Conservation (phyloP, 202 grass and related monocot species). For the Saccharum hybrid region DNA sequence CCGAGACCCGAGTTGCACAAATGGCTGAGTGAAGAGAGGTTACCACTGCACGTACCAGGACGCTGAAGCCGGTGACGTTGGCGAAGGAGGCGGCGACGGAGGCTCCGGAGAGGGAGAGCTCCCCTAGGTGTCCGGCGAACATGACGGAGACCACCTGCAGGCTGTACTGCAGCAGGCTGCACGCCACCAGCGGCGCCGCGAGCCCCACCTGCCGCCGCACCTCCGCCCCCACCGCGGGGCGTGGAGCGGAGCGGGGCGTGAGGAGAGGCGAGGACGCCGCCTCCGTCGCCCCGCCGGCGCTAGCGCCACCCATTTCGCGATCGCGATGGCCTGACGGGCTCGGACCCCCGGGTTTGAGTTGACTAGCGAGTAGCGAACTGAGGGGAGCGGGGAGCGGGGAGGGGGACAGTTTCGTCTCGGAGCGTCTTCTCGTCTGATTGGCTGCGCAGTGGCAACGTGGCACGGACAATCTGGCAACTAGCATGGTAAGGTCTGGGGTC, state of each 20-base stretch:
- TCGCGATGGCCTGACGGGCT: background rate
- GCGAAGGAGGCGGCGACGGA: slow-evolving; percentile 83
- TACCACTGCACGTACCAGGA: slow-evolving; percentile 59
- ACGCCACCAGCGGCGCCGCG: slow-evolving; percentile 63
- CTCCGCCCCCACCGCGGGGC: slow-evolving; percentile 37
- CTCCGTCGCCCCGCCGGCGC: background rate
- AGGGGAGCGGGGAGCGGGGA: too few species aligned
- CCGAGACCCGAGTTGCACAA: background rate
- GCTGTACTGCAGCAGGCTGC: slow-evolving; percentile 79
- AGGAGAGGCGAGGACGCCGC: slow-evolving; percentile 37
- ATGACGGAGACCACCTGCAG: slow-evolving; percentile 83
- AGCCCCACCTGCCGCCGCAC: slow-evolving; percentile 60
- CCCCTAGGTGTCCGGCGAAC: slow-evolving; percentile 87
- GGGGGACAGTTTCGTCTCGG: too few species aligned
- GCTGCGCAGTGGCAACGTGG: too few species aligned
- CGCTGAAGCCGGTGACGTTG: slow-evolving; percentile 91
- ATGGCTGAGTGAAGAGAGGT: background rate
- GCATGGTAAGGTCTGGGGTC: too few species aligned
- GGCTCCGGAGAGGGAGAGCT: slow-evolving; percentile 72
- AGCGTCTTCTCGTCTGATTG: too few species aligned
- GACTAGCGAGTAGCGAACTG: too few species aligned
- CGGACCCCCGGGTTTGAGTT: background rate
- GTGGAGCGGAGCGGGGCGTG: background rate
- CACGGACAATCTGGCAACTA: too few species aligned
- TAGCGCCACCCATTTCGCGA: slow-evolving; percentile 28